These are phyloP conservation scores for Penicillium sp. DNA, from an alignment of 2,329 filamentous ascomycete genomes.

Conservation along the genomic window DNA sequence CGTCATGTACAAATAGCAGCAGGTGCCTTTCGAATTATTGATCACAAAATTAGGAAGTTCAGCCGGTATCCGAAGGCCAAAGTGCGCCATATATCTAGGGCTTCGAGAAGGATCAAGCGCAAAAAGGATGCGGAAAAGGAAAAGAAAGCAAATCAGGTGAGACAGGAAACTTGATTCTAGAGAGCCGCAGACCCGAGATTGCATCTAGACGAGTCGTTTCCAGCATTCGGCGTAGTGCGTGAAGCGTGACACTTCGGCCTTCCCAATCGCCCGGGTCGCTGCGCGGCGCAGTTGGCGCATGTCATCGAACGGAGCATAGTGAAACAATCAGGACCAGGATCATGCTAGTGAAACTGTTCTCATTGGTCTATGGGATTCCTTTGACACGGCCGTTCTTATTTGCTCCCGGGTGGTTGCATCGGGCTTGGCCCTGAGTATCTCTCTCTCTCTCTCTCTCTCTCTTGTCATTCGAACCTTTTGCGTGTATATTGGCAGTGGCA, in stretches of 20 bases:
- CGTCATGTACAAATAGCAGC: too few relatives aligned
- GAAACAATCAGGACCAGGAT: background rate
- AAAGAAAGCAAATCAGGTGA: background rate
- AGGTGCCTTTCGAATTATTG: too few relatives aligned
- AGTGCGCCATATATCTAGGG: background rate
- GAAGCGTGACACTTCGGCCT: background rate
- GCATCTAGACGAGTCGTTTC: background rate
- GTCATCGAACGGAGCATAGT: background rate
- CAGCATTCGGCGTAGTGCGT: background rate
- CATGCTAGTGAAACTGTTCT: background rate
- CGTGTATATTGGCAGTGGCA: background rate
- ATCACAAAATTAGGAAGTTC: background rate
- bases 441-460: too few relatives aligned
- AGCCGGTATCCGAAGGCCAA: background rate
- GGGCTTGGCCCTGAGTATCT: background rate
- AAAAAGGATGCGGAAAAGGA: background rate
- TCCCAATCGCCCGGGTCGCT: background rate
- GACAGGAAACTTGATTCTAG: too few relatives aligned
- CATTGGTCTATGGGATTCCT: background rate
- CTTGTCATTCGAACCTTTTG: too few relatives aligned
- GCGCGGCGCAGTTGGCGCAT: constrained; percentile 6
- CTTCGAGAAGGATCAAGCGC: too few relatives aligned
- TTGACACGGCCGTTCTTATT: background rate
- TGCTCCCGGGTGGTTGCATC: background rate
- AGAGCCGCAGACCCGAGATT: background rate